A percentile compares a stretch with the other conserved stretches of the same genome.
Evolutionary conservation across 2,329 filamentous ascomycete genomes (phyloP).

Genomic region (Colletotrichum australisinense): DNA sequence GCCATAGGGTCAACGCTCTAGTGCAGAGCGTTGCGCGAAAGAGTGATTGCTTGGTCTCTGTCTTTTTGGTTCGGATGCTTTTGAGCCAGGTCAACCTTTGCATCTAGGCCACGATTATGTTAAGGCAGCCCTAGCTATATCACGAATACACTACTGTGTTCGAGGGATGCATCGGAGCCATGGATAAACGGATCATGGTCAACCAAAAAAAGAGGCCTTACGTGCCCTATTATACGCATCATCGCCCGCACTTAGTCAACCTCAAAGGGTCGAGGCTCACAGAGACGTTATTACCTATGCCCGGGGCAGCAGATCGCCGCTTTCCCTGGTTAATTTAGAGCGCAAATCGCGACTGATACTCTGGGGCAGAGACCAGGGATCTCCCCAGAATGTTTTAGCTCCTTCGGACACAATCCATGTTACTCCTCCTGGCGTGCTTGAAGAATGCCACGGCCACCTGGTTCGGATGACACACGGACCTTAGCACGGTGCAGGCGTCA

Average conservation of each 20-base stretch:
- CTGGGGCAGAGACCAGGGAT: slow-evolving; percentile 29
- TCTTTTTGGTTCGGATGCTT: not conserved
- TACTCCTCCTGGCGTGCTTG: slow-evolving; percentile 19
- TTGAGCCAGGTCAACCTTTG: not conserved
- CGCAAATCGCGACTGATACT: slow-evolving; percentile 33
- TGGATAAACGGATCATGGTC: not conserved
- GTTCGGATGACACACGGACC: slow-evolving; percentile 33
- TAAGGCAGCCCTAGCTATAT: not conserved
- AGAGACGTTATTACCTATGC: slow-evolving; percentile 2
- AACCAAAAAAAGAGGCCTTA: not conserved
- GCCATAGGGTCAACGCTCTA: slow-evolving; percentile 8
- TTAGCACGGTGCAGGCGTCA: slow-evolving; percentile 7
- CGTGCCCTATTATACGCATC: not conserved
- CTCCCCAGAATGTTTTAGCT: slow-evolving; percentile 34
- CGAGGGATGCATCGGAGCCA: not conserved
- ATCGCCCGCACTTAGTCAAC: not conserved
- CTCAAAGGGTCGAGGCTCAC: not conserved
- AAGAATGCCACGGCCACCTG: slow-evolving; percentile 27
- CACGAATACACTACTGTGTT: not conserved
- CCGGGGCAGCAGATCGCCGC: slow-evolving; percentile 24
- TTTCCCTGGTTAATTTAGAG: slow-evolving; percentile 28
- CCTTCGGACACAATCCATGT: slow-evolving; percentile 24
- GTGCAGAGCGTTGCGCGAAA: not conserved
- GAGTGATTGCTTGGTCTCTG: not conserved
- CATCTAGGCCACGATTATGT: not conserved